Evolutionary conservation across 202 grass and related monocot species (phyloP), one percentile per base, ranked within the genome.

Genomic region (Saccharum hybrid): DNA sequence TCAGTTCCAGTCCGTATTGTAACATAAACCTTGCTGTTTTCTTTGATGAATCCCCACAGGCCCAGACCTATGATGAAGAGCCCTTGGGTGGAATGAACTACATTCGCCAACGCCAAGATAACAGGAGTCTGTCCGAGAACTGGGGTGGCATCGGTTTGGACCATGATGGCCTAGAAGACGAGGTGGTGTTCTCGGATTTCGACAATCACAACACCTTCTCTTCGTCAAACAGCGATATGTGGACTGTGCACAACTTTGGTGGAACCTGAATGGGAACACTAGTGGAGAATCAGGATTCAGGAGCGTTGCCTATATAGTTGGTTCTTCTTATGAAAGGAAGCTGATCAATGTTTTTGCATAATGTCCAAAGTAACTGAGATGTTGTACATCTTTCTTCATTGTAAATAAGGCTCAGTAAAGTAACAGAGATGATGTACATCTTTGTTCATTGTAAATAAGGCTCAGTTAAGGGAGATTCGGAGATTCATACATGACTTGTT

Each of bases 91-190:
- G 83, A 68, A 70, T 74, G 74, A 91, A 84, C 83, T 90, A 84
- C 71, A 88, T 98, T 75, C 28, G 28, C 28, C 28, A 28, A 28
- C 84, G 83, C 22, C 92, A 86, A 43, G 92, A 98, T 28, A 93
- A 93, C 36, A 79, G 78, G 63, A 98, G 92, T 75, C 71, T 93
- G 63, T 98, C 96, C 26, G 92, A 98, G 72, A 95, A 80, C 46
- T 98, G 92, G 92, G 88, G 90, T 2, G 77, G 69, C 54, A 81
- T 93, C 0, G 88, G 42, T 76, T 64, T 93, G 31, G 91, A 94
- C 60, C 78, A 86, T 69, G 88, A 94, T 77, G 89, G 84, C 23
- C 85, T 39, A 36, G 93, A 91, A 80, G 92, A 98, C 26, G 92
- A 90, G 85, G 81, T 83, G 59, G 77, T 83, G 1, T 90, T 77